Base-by-base conservation (phyloP, 2,329 filamentous ascomycete species). In the Colletotrichum plurivorum region DNA sequence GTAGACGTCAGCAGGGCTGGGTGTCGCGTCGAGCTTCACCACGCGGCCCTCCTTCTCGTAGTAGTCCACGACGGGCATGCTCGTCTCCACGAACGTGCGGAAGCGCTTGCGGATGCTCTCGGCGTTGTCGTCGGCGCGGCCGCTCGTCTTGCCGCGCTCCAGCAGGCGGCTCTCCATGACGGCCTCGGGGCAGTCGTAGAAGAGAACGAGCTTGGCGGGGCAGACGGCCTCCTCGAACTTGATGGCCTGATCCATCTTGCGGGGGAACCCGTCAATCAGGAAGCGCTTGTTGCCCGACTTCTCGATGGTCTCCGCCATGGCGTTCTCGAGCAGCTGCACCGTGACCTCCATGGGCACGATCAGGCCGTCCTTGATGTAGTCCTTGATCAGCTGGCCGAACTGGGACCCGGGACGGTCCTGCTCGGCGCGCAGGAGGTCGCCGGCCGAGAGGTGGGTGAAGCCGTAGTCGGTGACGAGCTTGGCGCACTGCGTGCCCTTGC, bases 321-420 rank as follows among this genome's bases (percentile, higher is more conserved):
- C 94, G 81, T 97, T 97, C 83, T 98, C 95, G 51, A 99, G 88
- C 43, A 99, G 84, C 76, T 95, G 92, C 69, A 99, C 92, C 5
- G 96, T 99, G 58, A 98, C 94, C 81, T 98, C 95, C 94, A 97
- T 97, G n/a, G 96, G 96, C 72, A 99, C 96, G 80, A 99, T 99
- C 75, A 90, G 90, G 69, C 96, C 96, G 79, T 99, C 92, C 78
- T 92, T 93, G 86, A 99, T 99, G 84, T 96, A 95, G 75, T 92
- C 88, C 79, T 92, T 92, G 88, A 99, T 99, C 83, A 98, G 88
- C 73, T 94, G 90, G 79, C 96, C 96, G 80, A 97, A 98, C 81
- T 98, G 87, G 73, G 91, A 94, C 67, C 94, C 95, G 0, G 89
- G 88, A 5, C 95, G 93, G 77, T 95, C 88, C 83, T 98, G 96